phyloP scores from a whole-genome alignment of 2,329 filamentous ascomycete species.

The Botryosphaeria agaves region DNA sequence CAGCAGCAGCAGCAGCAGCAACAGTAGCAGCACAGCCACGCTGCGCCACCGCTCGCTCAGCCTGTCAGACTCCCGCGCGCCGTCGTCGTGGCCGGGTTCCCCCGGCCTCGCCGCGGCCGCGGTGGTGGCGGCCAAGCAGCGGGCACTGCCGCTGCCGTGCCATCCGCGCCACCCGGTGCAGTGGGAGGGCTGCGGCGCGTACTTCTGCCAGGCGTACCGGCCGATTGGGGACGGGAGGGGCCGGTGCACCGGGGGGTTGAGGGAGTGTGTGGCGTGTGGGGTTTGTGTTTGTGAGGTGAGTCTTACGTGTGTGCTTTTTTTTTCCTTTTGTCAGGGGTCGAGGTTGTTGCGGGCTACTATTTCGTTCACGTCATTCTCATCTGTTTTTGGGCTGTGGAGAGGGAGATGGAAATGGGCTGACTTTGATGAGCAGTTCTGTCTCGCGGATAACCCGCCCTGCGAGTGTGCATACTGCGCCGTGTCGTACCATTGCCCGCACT shows the following conservation, averaged over 20 bases:
- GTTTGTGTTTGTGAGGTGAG: constrained; percentile 24
- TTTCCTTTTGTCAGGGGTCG: no score
- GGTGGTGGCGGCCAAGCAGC: constrained; percentile 1
- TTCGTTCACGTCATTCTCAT: background rate
- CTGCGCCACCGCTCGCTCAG: background rate
- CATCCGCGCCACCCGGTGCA: constrained; percentile 23
- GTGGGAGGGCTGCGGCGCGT: constrained; percentile 24
- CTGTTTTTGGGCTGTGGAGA: no score
- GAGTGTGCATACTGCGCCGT: constrained; percentile 20
- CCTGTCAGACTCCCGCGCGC: constrained; percentile 7
- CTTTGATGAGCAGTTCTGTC: background rate
- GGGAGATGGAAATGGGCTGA: constrained; percentile 5
- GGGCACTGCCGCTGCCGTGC: constrained; percentile 16
- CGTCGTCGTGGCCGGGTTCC: background rate
- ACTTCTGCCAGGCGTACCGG: constrained; percentile 21
- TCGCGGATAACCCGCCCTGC: constrained; percentile 13
- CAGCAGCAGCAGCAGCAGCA: background rate
- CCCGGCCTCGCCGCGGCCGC: no score
- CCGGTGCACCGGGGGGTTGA: constrained; percentile 17
- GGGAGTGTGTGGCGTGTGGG: constrained; percentile 20
- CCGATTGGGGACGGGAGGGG: constrained; percentile 20
- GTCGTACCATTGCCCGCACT: constrained; percentile 21
- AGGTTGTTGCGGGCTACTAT: no score
- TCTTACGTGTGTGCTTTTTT: background rate
- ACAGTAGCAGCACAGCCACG: background rate